Percentiles rank a stretch among this genome's conserved stretches.
These are phyloP conservation scores for Laguncularia racemosa DNA, from an alignment of 345 rosid genomes.

Conservation along the genomic window DNA sequence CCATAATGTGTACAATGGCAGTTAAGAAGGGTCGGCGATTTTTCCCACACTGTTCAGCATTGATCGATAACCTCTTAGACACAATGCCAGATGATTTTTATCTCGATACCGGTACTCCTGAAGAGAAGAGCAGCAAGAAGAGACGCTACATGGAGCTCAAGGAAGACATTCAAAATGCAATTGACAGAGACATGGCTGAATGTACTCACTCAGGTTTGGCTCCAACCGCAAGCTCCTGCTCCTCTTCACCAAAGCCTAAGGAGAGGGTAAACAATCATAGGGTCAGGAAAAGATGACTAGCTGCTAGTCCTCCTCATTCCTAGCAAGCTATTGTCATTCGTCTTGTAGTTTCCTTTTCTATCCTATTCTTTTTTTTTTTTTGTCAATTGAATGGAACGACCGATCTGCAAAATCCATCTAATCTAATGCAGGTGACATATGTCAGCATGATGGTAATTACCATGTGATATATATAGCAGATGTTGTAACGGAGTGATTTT, in stretches of 20 bases:
- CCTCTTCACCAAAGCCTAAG: conserved; percentile 23
- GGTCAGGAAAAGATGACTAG: conserved; percentile 2
- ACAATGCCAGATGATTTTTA: conserved; percentile 20
- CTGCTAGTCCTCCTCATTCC: too few species aligned
- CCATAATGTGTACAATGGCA: conserved; percentile 14
- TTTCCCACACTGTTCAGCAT: conserved; percentile 38
- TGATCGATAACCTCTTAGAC: conserved; percentile 29
- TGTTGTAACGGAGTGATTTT: too few species aligned
- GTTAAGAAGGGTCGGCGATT: conserved; percentile 31
- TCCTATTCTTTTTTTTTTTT: too few species aligned
- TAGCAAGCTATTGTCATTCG: too few species aligned
- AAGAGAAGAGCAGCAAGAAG: conserved; percentile 31
- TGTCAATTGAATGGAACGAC: too few species aligned
- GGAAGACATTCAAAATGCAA: conserved; percentile 34
- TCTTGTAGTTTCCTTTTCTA: too few species aligned
- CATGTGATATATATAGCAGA: too few species aligned
- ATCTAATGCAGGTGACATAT: too few species aligned
- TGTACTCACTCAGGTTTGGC: conserved; percentile 12
- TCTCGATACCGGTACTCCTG: conserved; percentile 31
- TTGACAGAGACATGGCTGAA: conserved; percentile 33
- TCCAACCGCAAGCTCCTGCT: conserved; percentile 9
- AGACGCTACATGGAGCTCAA: conserved; percentile 35
- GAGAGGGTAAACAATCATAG: conserved; percentile 5
- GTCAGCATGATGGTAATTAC: too few species aligned
- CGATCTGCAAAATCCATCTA: too few species aligned